These are phyloP conservation scores for Penicillium aurantiogriseum DNA, from an alignment of 2,329 filamentous ascomycete genomes.

Conservation along the genomic window DNA sequence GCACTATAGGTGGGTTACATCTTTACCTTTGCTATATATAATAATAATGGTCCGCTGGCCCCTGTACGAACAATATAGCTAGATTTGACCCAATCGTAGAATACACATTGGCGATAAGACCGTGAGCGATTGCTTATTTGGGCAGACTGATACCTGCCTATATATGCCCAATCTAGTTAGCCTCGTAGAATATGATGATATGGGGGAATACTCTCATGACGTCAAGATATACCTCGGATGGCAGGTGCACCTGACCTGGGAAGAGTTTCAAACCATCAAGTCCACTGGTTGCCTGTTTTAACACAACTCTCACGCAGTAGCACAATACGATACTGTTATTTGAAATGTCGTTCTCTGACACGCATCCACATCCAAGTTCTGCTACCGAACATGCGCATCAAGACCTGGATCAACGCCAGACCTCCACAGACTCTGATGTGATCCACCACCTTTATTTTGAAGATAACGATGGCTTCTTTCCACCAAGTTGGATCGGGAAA, in stretches of 20 bases:
- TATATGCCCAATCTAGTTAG: background rate
- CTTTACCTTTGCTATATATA: background rate
- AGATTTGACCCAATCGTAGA: background rate
- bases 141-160: background rate
- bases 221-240: background rate
- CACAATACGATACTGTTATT: background rate
- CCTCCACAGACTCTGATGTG: conserved; percentile 20
- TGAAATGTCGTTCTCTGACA: background rate
- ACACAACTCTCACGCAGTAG: background rate
- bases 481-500: conserved; percentile 30
- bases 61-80: background rate
- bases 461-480: conserved; percentile 38
- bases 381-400: background rate
- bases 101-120: background rate
- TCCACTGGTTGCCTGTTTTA: too few species aligned
- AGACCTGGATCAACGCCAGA: background rate
- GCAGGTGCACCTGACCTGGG: background rate
- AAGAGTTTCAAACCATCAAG: background rate
- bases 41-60: background rate
- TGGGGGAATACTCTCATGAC: background rate
- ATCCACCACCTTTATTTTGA: conserved; percentile 37
- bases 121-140: background rate
- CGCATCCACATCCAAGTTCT: background rate
- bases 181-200: background rate
- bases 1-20: background rate